These are phyloP conservation scores for Inosperma sp. DNA, from an alignment of 768 basidiomycete genomes.

Conservation along the genomic window DNA sequence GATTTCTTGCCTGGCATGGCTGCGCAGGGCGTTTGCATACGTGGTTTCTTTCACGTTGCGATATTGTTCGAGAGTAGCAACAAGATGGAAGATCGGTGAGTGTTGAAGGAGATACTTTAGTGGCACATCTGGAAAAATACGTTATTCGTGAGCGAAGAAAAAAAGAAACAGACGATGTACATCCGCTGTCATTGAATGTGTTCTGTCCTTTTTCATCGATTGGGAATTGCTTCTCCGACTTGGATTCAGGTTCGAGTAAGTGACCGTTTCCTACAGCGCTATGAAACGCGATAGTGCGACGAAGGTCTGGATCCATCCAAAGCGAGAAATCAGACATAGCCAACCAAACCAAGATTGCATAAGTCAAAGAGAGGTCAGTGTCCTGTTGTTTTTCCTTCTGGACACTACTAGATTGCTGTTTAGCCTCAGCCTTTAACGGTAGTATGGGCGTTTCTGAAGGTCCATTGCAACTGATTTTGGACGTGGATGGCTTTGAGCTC, in stretches of 20 bases:
- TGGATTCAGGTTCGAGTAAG: background rate
- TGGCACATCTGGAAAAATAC: conserved; percentile 47
- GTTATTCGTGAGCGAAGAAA: conserved; percentile 11
- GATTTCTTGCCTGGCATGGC: conserved; percentile 39
- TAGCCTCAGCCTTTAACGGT: too few species aligned
- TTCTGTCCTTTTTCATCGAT: conserved; percentile 19
- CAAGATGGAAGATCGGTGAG: conserved; percentile 32
- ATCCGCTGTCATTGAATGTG: conserved; percentile 33
- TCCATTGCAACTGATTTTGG: too few species aligned
- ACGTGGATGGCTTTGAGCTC: too few species aligned
- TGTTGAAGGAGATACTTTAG: conserved; percentile 48
- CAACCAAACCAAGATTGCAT: conserved; percentile 47
- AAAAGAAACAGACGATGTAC: conserved; percentile 34
- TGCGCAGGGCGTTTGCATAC: conserved; percentile 58
- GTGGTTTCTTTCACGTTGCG: conserved; percentile 36
- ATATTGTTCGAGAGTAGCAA: conserved; percentile 21
- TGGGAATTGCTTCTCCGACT: too few species aligned
- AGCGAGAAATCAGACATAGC: conserved; percentile 68
- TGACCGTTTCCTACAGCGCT: background rate
- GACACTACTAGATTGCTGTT: too few species aligned
- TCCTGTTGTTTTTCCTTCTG: background rate
- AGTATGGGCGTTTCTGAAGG: too few species aligned
- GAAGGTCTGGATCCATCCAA: conserved; percentile 58
- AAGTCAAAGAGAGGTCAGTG: conserved; percentile 37
- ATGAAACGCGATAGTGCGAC: conserved; percentile 40